A percentile compares a stretch with the other conserved stretches of the same genome.
Conservation (phyloP, 2,329 filamentous ascomycete genomes). For the Calonectria fujianensis region DNA sequence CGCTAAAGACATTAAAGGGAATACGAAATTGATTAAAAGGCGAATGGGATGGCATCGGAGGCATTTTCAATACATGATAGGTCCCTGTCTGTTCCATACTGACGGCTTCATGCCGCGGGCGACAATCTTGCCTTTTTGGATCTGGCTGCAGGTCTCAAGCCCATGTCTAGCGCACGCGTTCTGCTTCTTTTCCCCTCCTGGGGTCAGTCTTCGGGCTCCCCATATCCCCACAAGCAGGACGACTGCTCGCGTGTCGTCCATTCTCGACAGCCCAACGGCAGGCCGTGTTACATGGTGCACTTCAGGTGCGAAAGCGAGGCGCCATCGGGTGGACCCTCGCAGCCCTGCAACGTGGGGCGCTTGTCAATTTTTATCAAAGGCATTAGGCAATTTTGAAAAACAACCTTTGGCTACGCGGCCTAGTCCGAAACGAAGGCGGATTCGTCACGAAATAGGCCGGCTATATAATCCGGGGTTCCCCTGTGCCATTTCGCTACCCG, state of each 20-base stretch:
- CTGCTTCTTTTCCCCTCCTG: neutral
- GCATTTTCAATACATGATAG: conserved; percentile 20
- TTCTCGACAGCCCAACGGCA: too few relatives aligned
- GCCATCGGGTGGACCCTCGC: neutral
- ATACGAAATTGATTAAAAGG: conserved; percentile 10
- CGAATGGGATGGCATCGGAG: neutral
- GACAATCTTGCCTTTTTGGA: conserved; percentile 14
- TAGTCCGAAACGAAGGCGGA: neutral
- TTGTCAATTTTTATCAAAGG: neutral
- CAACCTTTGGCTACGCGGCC: conserved; percentile 16
- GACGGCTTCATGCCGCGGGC: neutral
- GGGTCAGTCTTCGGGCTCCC: neutral
- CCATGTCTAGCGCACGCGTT: conserved; percentile 2
- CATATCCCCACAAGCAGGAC: conserved; percentile 4
- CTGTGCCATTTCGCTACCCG: neutral
- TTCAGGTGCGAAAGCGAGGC: neutral
- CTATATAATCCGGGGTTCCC: neutral
- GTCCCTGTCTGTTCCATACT: neutral
- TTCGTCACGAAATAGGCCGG: neutral
- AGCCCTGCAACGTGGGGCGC: conserved; percentile 1
- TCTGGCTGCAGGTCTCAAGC: neutral
- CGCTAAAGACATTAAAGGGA: neutral
- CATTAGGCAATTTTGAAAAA: neutral
- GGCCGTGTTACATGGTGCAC: neutral
- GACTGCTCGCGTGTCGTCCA: neutral